Evolutionary conservation across 768 basidiomycete genomes (phyloP).

Genomic region (Russula brevipes): DNA sequence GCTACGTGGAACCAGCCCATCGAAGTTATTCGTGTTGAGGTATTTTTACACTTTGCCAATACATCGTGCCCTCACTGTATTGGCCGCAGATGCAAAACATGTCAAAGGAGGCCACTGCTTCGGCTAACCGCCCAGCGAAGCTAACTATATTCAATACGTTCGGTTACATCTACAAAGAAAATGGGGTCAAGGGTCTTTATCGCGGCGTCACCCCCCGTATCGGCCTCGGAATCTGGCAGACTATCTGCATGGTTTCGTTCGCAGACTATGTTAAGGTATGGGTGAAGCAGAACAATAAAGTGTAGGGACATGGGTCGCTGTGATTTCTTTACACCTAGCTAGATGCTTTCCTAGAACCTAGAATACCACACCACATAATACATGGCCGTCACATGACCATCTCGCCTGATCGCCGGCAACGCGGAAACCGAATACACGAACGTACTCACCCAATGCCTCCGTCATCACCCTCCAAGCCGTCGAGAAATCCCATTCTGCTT

Average conservation of each 20-base stretch:
- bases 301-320: not conserved
- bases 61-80: not conserved
- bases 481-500: slow-evolving; percentile 49
- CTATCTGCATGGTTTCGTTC: slow-evolving; percentile 97
- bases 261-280: slow-evolving; percentile 93
- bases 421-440: not conserved
- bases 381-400: not conserved
- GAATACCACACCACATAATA: slow-evolving; percentile 5
- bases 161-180: slow-evolving; percentile 92
- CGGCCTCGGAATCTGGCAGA: slow-evolving; percentile 95
- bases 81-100: slow-evolving; percentile 91
- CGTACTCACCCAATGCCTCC: slow-evolving; percentile 23
- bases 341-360: slow-evolving; percentile 5
- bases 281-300: slow-evolving; percentile 40
- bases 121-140: slow-evolving; percentile 82
- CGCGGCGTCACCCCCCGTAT: slow-evolving; percentile 97
- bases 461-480: slow-evolving; percentile 19
- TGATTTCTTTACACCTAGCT: not conserved
- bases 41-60: slow-evolving; percentile 31
- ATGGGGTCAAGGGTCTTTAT: slow-evolving; percentile 94
- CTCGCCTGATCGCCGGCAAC: not conserved
- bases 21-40: slow-evolving; percentile 95
- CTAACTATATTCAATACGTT: slow-evolving; percentile 89
- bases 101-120: slow-evolving; percentile 64
- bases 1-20: slow-evolving; percentile 99